Evolutionary conservation across 345 rosid species (phyloP).

Genomic region (Camelina laxa): DNA sequence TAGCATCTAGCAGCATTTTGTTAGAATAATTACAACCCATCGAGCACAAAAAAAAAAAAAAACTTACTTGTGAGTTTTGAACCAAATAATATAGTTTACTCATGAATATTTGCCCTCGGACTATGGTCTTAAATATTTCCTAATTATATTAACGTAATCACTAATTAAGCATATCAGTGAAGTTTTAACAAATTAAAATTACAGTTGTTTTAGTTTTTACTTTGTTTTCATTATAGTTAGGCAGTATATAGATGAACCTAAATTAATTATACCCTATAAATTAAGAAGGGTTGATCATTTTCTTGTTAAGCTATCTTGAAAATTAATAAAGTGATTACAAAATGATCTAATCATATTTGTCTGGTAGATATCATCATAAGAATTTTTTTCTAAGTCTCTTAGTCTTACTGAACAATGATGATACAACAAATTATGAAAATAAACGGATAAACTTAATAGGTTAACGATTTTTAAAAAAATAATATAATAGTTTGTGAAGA

Average conservation of each 20-base stretch:
- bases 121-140: neutral
- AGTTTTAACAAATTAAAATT: slow-evolving; percentile 9
- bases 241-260: neutral
- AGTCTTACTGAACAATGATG: slow-evolving; percentile 42
- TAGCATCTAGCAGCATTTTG: neutral
- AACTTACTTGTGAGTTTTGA: neutral
- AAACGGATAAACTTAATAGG: slow-evolving; percentile 2
- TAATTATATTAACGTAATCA: neutral
- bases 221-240: slow-evolving; percentile 3
- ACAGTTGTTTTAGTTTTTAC: neutral
- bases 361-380: slow-evolving; percentile 44
- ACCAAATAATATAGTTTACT: neutral
- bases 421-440: slow-evolving; percentile 22
- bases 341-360: slow-evolving; percentile 30
- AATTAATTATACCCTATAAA: slow-evolving; percentile 6
- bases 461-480: neutral
- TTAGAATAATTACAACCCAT: neutral
- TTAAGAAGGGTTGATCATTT: slow-evolving; percentile 26
- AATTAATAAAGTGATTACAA: neutral
- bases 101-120: neutral
- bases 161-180: slow-evolving; percentile 2
- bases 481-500: slow-evolving; percentile 13
- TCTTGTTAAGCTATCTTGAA: slow-evolving; percentile 31
- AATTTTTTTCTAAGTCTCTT: slow-evolving; percentile 31
- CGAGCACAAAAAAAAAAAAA: neutral